Percentiles rank a stretch among this genome's conserved stretches.
These are phyloP conservation scores for Podaxis sp. DNA, from an alignment of 768 basidiomycete genomes.

Conservation along the genomic window DNA sequence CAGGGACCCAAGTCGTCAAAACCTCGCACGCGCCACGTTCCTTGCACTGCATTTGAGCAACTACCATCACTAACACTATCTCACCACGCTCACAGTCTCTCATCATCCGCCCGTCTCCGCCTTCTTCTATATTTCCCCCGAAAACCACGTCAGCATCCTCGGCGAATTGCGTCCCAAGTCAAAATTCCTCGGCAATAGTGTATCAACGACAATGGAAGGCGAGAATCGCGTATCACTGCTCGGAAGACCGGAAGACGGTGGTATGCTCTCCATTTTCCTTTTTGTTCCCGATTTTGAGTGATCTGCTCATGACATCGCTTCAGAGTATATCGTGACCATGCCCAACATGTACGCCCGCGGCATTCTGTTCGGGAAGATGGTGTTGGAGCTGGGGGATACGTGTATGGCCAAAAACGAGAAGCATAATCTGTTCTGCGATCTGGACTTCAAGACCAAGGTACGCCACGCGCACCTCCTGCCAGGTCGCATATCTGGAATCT, in stretches of 20 bases:
- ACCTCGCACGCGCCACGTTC: constrained; percentile 3
- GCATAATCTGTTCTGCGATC: constrained; percentile 69
- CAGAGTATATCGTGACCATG: constrained; percentile 91
- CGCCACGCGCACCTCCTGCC: constrained; percentile 17
- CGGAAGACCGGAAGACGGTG: constrained; percentile 82
- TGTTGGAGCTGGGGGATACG: constrained; percentile 90
- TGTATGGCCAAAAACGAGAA: constrained; percentile 84
- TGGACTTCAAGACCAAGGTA: constrained; percentile 98
- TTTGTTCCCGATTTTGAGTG: constrained; percentile 1
- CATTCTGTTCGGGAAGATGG: constrained; percentile 91
- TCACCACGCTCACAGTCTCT: constrained; percentile 58
- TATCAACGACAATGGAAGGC: constrained; percentile 95
- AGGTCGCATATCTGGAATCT: background rate
- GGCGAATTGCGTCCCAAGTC: constrained; percentile 96
- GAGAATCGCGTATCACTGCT: constrained; percentile 86
- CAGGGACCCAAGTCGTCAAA: background rate
- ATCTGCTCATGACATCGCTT: constrained; percentile 6
- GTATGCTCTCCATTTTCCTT: constrained; percentile 42
- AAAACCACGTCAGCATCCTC: constrained; percentile 81
- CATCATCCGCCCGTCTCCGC: constrained; percentile 94
- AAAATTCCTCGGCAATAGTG: constrained; percentile 95
- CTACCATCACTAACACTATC: constrained; percentile 5
- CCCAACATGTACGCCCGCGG: constrained; percentile 97
- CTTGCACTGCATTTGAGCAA: constrained; percentile 1
- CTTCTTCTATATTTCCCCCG: constrained; percentile 94